Conservation (phyloP, 2,329 filamentous ascomycete genomes). For the Trichoderma arundinaceum region DNA sequence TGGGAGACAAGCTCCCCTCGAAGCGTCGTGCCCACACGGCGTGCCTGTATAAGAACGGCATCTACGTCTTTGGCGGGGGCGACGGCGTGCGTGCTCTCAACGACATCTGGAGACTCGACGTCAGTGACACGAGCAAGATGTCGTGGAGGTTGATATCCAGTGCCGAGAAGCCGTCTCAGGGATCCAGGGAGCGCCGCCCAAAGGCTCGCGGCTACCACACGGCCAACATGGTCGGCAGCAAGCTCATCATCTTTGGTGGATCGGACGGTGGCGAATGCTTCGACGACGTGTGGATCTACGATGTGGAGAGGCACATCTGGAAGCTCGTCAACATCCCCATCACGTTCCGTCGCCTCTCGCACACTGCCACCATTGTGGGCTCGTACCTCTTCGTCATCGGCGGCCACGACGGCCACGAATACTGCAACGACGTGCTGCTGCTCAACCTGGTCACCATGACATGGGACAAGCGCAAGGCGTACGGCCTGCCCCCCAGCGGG, state of each 20-base stretch:
- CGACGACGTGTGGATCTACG: conserved; percentile 75
- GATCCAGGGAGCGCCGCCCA: conserved; percentile 53
- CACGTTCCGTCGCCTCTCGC: conserved; percentile 68
- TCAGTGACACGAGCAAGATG: conserved; percentile 69
- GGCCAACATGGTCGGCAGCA: conserved; percentile 73
- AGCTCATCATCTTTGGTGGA: conserved; percentile 73
- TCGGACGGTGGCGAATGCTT: conserved; percentile 75
- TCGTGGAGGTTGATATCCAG: conserved; percentile 69
- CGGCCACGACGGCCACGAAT: conserved; percentile 72
- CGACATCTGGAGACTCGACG: conserved; percentile 75
- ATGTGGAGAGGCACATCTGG: conserved; percentile 67
- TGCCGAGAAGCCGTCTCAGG: conserved; percentile 45
- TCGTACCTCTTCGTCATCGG: conserved; percentile 73
- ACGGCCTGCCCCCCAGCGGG: conserved; percentile 66
- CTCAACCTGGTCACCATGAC: conserved; percentile 75
- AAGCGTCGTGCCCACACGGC: conserved; percentile 71
- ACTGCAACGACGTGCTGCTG: conserved; percentile 70
- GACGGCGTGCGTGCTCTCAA: conserved; percentile 73
- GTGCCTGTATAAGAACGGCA: conserved; percentile 73
- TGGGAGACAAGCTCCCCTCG: conserved; percentile 63
- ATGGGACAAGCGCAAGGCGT: conserved; percentile 71
- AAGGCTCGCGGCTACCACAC: conserved; percentile 73
- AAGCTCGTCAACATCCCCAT: conserved; percentile 63
- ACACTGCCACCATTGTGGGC: conserved; percentile 72
- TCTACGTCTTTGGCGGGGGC: conserved; percentile 74